These are phyloP conservation scores for Lipomyces kockii DNA, from an alignment of 805 yeast species.

Conservation along the genomic window DNA sequence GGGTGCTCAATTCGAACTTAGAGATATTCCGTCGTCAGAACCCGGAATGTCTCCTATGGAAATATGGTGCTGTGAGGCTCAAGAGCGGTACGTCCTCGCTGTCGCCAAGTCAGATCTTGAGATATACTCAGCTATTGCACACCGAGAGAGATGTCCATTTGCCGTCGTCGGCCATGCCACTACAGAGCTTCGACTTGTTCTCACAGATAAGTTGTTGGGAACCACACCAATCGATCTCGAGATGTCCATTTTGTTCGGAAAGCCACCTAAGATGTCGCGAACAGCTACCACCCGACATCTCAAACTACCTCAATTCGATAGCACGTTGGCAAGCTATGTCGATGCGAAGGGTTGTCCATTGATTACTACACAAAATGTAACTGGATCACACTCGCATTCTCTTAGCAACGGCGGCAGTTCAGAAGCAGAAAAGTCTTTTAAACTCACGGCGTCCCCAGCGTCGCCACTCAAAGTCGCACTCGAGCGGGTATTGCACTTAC, in stretches of 20 bases:
- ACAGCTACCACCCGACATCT: conserved; percentile 66
- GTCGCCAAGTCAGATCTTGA: conserved; percentile 79
- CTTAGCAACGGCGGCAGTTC: conserved; percentile 15
- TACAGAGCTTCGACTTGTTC: conserved; percentile 76
- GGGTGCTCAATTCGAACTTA: conserved; percentile 90
- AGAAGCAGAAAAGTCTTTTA: conserved; percentile 12
- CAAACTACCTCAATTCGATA: conserved; percentile 46
- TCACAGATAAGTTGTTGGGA: conserved; percentile 77
- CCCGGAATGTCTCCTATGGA: conserved; percentile 99
- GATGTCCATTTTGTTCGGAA: conserved; percentile 93
- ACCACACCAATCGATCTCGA: conserved; percentile 92
- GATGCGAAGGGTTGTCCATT: conserved; percentile 21
- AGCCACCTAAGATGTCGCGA: conserved; percentile 94
- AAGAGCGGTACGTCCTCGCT: conserved; percentile 95
- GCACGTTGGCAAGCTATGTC: conserved; percentile 43
- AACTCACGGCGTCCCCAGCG: conserved; percentile 18
- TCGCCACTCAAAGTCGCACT: conserved; percentile 56
- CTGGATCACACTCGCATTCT: neutral
- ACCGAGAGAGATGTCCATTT: conserved; percentile 93
- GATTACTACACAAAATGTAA: neutral
- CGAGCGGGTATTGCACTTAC: conserved; percentile 80
- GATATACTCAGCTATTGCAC: conserved; percentile 76
- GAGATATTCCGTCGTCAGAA: conserved; percentile 88
- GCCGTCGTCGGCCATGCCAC: conserved; percentile 97
- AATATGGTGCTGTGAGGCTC: conserved; percentile 99